Conservation (phyloP, 495 filamentous ascomycete species). For the Neurospora cerealis region DNA sequence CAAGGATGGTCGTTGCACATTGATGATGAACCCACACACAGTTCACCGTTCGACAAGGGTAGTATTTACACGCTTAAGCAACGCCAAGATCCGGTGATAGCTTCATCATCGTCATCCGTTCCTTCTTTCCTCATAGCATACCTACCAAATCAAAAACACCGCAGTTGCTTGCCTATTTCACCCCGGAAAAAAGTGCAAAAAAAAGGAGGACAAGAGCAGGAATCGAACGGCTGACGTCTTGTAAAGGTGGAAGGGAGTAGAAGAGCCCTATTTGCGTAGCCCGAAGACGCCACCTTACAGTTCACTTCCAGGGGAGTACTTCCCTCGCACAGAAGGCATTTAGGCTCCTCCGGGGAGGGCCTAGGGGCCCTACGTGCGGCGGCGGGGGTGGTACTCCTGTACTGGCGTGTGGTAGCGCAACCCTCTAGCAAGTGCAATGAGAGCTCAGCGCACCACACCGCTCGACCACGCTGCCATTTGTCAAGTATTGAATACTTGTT, state of each 20-base stretch:
- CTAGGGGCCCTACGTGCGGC: background rate
- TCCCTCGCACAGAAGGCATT: background rate
- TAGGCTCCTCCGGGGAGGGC: background rate
- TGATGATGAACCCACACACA: background rate
- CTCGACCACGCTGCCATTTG: background rate
- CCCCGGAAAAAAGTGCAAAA: background rate
- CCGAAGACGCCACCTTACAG: background rate
- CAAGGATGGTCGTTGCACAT: background rate
- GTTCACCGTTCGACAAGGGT: background rate
- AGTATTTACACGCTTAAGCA: background rate
- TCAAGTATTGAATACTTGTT: background rate
- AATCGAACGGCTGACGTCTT: background rate
- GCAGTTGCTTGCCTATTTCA: too few species aligned
- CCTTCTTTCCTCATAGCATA: background rate
- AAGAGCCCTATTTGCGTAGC: background rate
- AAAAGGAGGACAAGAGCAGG: background rate
- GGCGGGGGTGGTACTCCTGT: background rate
- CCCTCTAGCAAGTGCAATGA: background rate
- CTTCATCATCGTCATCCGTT: background rate
- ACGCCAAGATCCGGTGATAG: background rate
- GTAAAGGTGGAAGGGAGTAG: background rate
- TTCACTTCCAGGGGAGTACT: background rate
- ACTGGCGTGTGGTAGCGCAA: background rate
- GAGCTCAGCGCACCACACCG: background rate
- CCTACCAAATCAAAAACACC: background rate